Evolutionary conservation across 768 basidiomycete genomes (phyloP), one percentile per base, ranked within the genome.

Genomic region (Hortiboletus flavorubellus): DNA sequence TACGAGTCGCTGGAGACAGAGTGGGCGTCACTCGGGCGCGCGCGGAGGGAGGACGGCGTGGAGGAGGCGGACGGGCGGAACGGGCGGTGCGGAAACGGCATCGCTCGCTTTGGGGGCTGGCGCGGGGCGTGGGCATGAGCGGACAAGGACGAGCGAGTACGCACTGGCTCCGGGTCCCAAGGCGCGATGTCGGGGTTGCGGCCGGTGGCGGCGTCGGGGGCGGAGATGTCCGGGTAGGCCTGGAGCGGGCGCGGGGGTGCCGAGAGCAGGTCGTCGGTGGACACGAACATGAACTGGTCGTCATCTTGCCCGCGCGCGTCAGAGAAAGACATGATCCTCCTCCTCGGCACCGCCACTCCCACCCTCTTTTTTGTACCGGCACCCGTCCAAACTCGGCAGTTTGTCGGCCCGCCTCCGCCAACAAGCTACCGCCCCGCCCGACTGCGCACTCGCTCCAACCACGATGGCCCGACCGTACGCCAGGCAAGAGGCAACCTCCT

Each of bases 11-110:
- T 57, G 31, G 64, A 12, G 14, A 62, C 53, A 10, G 65, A 67
- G 35, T 61, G 56, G n/a, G 72, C 56, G 58, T 75, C 73, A 49
- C 58, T 71, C 39, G 51, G 71, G 54, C 51, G 66, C 37, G 56
- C 63, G 31, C 61, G 67, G n/a, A 54, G 63, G 63, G 49, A 73
- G 59, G 60, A 33, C 67, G 61, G 37, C 68, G 53, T 59, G 64
- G 69, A 64, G 49, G 73, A 73, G 66, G 73, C 33, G 66, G 72
- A 23, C 64, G 71, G 54, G 62, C 58, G 53, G 64, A 71, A 18
- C 65, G 63, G 62, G 63, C 72, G 74, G 49, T 66, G 65, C 3
- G 66, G 56, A 54, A 70, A 64, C 4, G 62, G 58, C 26, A 64
- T 62, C 4, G 64, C 34, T 4, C 72, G 64, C 42, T 55, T 60